Evolutionary conservation across 129 eudicot species (phyloP), one percentile per base, ranked within the genome.

Genomic region (Logfia minima): DNA sequence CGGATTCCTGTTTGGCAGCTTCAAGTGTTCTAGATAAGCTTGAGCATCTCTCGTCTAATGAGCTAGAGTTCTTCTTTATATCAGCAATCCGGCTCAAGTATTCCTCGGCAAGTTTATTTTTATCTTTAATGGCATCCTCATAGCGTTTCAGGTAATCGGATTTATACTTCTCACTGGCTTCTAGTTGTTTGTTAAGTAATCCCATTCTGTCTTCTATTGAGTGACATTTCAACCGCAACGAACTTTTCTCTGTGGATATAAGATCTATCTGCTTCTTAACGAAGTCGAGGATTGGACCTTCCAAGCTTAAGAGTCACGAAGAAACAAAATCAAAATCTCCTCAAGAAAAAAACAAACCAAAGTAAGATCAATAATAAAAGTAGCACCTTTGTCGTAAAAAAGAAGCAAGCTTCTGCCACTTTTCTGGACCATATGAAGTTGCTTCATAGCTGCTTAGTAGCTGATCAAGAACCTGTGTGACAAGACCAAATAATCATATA

Each of bases 271-370:
- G 97, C 89, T 83, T 95, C 88, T 92, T 95, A 72, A 90, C 84
- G 70, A 95, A 87, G 75, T 95, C 99, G 13, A 82, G 85, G 70
- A 95, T 66, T n/a, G 97, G 95, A 77, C 99, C 99, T 77, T 95
- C 97, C 90, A 95, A 85, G 81, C 99, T 95, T 86, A 35, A 76
- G 26, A 67, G 45, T 17, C 6, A 16, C 66, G 39, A 75, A 77
- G 21, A 23, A 55, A 69, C 26, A 75, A 31, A 0, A 19, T 81
- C 75, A 75, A 55, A 32, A 29, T 48, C 66, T 26, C 19, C 10
- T 1, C 63, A 8, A 72, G 2, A 8, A 68, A 39, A 75, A 64
- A 69, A n/a, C 9, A 14, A 19, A 55, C 53, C 41, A 68, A 67
- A 28, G 21, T 13, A 37, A 37, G 55, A 8, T 68, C 26, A 63